Evolutionary conservation across 305 asterid species (phyloP).

Genomic region (Fraxinus xanthoxyloides): DNA sequence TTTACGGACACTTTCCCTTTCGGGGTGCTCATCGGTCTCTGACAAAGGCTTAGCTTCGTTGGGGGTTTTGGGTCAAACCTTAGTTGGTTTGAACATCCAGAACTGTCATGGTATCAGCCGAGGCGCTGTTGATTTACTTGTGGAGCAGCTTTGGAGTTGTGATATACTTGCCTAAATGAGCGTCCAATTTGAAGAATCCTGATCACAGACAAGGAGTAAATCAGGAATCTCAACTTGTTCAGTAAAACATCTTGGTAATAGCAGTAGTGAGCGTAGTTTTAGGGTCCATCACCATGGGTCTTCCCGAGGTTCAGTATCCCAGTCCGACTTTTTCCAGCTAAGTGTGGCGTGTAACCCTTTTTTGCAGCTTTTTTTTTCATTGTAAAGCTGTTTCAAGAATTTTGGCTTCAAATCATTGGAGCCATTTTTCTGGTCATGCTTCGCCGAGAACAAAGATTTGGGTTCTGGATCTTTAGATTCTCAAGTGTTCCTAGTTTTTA

Average conservation of each 20-base stretch:
- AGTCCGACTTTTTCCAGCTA: constrained; percentile 50
- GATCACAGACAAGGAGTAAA: not conserved
- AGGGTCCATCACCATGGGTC: constrained; percentile 47
- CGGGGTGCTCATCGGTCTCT: constrained; percentile 56
- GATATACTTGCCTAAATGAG: constrained; percentile 58
- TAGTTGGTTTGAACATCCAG: constrained; percentile 75
- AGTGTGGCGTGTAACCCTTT: constrained; percentile 30
- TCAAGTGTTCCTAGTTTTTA: constrained; percentile 26
- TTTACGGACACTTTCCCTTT: constrained; percentile 62
- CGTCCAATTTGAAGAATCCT: not conserved
- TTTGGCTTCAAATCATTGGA: constrained; percentile 22
- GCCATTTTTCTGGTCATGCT: constrained; percentile 33
- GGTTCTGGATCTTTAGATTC: constrained; percentile 39
- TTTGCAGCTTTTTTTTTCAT: constrained; percentile 47
- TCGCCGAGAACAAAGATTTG: constrained; percentile 40
- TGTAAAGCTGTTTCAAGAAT: constrained; percentile 47
- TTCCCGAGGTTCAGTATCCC: constrained; percentile 33
- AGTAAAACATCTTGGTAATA: constrained; percentile 25
- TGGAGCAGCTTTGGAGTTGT: constrained; percentile 79
- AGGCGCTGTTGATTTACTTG: constrained; percentile 41
- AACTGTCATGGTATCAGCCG: constrained; percentile 56
- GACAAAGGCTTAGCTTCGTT: constrained; percentile 56
- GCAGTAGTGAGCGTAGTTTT: constrained; percentile 42
- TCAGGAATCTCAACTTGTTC: constrained; percentile 11
- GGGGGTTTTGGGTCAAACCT: constrained; percentile 47